phyloP scores from a whole-genome alignment of 192 early-diverging fungal genomes.

The Lunasporangiospora selenospora region DNA sequence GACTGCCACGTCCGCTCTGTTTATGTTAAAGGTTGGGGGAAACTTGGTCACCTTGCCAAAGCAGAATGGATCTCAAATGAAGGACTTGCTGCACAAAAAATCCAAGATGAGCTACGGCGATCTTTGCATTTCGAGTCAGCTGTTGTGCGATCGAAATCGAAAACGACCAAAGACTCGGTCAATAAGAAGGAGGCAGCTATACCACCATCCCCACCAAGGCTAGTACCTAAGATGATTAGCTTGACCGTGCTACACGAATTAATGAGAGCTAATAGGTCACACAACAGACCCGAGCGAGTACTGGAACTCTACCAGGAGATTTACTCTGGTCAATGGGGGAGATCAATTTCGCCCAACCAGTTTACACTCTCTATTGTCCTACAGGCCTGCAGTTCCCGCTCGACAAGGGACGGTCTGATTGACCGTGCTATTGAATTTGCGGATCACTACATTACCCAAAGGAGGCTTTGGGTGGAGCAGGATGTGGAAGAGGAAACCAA shows the following conservation, averaged over 20 bases:
- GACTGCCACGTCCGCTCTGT: constrained; percentile 24
- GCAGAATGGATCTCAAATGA: constrained; percentile 13
- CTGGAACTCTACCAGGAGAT: constrained; percentile 23
- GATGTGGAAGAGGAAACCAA: too few relatives aligned
- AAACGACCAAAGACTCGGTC: neutral
- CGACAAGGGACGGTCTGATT: constrained; percentile 1
- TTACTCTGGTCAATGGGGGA: constrained; percentile 25
- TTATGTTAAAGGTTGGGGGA: constrained; percentile 34
- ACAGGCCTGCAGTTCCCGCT: constrained; percentile 17
- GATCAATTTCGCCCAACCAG: constrained; percentile 19
- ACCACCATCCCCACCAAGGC: neutral
- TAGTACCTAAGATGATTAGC: constrained; percentile 14
- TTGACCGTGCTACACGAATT: constrained; percentile 29
- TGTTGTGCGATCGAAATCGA: neutral
- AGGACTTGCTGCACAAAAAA: constrained; percentile 3
- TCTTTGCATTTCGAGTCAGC: too few relatives aligned
- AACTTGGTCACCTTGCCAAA: constrained; percentile 5
- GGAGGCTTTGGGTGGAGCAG: too few relatives aligned
- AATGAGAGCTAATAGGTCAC: constrained; percentile 19
- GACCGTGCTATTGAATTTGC: constrained; percentile 18
- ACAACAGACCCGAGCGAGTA: constrained; percentile 15
- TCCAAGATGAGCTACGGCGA: neutral
- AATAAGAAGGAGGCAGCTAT: neutral
- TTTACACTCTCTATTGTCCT: constrained; percentile 36
- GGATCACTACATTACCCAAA: constrained; percentile 4